Evolutionary conservation across 208 protist species (phyloP).

Genomic region (Leishmania martiniquensis): DNA sequence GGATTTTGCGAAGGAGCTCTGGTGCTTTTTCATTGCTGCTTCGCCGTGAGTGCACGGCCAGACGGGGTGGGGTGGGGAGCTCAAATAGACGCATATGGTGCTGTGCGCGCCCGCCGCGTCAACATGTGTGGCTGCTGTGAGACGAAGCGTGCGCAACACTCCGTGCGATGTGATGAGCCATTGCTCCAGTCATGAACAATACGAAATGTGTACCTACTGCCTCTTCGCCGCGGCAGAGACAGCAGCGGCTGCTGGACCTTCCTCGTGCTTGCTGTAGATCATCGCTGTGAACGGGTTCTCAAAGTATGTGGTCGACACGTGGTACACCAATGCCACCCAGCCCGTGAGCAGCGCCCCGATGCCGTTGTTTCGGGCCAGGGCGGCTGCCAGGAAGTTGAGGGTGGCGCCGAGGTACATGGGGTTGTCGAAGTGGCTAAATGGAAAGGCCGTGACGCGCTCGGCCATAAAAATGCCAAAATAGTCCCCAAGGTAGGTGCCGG

Average conservation of each 20-base stretch:
- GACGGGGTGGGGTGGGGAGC: too few species aligned
- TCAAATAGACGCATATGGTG: too few species aligned
- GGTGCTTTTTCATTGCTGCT: too few species aligned
- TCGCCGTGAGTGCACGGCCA: too few species aligned
- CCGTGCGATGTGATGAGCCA: too few species aligned
- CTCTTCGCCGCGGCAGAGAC: neutral
- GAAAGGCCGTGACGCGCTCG: slow-evolving; percentile 89
- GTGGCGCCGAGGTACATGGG: slow-evolving; percentile 95
- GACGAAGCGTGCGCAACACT: too few species aligned
- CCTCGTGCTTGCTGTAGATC: slow-evolving; percentile 71
- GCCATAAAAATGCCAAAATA: slow-evolving; percentile 95
- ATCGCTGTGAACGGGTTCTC: slow-evolving; percentile 90
- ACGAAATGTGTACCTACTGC: neutral
- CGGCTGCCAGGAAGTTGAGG: slow-evolving; percentile 85
- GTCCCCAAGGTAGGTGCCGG: slow-evolving; percentile 94
- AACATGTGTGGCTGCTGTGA: too few species aligned
- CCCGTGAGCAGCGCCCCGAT: slow-evolving; percentile 78
- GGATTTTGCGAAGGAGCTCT: too few species aligned
- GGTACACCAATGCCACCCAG: slow-evolving; percentile 86
- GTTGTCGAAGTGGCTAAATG: slow-evolving; percentile 92
- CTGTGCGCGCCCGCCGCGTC: too few species aligned
- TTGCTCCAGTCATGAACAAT: neutral
- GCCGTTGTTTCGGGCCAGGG: slow-evolving; percentile 62
- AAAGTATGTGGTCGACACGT: slow-evolving; percentile 86
- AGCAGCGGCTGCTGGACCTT: neutral